Base-by-base conservation (phyloP, 768 basidiomycete species). In the Steccherinum ochraceum region DNA sequence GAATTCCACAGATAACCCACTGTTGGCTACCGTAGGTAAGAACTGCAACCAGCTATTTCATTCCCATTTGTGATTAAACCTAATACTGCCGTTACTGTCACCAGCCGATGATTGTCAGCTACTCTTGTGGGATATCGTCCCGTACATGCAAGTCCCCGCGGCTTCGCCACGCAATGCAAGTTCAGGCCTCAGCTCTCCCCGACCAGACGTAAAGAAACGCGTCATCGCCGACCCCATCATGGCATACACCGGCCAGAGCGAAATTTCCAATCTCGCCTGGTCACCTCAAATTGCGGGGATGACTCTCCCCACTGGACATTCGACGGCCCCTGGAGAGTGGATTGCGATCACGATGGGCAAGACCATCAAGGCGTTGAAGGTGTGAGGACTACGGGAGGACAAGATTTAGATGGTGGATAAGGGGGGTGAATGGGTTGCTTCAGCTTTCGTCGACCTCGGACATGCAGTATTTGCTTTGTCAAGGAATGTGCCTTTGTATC, bases 51-150 rank as follows among this genome's bases (percentile, higher is more conserved):
- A n/a, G n/a, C n/a, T 41, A 7, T 43, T 23, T 43, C 30, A 35
- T 35, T 16, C 16, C 30, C 7, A 7, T 35, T 35, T 43, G n/a
- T 11, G 35, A 11, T 39, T 11, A 11, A 39, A 11, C n/a, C 25
- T 41, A 16, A 27, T 49, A 30, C 30, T 26, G 13, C 42, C 10
- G 18, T 27, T 51, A 40, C 24, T 45, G 18, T 27, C 21, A 42
- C 46, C 63, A 96, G 93, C 83, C 50, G 94, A 98, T 65, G 94
- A 98, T 68, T 88, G 87, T 56, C 93, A 95, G 69, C 74, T 96
- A n/a, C 72, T 96, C 10, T 66, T 98, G 12, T 98, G 94, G 90
- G 94, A 98, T 64, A 77, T 96, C 41, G 74, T 83, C 52, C 72
- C 73, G 48, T 73, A 83, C 61, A 77, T 83, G 7, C 81, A 76